Conservation (phyloP, 495 filamentous ascomycete species). For the Glutinoglossum americanum region DNA sequence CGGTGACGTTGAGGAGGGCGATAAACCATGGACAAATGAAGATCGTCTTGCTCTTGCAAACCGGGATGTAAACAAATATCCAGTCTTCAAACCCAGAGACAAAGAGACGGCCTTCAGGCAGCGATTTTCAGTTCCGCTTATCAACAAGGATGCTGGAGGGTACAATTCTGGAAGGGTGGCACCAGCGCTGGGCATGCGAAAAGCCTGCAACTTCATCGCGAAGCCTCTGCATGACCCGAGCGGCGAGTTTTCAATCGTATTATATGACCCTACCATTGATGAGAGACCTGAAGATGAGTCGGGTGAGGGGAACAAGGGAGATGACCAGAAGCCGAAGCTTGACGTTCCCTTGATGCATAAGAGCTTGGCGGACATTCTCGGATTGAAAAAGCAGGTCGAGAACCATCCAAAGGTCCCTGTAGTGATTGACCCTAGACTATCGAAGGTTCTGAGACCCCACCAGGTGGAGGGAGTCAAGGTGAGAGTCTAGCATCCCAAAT, state of each 20-base stretch:
- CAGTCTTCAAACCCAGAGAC: conserved; percentile 75
- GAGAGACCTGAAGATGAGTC: conserved; percentile 39
- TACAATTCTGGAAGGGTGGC: conserved; percentile 66
- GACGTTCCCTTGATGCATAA: conserved; percentile 76
- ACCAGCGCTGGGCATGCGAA: conserved; percentile 68
- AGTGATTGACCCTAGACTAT: conserved; percentile 80
- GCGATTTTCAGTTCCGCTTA: conserved; percentile 66
- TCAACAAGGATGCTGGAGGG: conserved; percentile 48
- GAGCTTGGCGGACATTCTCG: conserved; percentile 87
- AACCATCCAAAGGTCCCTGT: conserved; percentile 80
- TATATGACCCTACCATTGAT: conserved; percentile 90
- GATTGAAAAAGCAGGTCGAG: conserved; percentile 72
- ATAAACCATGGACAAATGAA: conserved; percentile 74
- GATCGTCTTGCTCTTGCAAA: conserved; percentile 72
- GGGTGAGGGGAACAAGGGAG: conserved; percentile 25
- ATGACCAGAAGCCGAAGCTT: conserved; percentile 35
- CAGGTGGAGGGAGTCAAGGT: conserved; percentile 94
- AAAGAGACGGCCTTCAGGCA: conserved; percentile 62
- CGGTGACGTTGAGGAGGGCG: conserved; percentile 41
- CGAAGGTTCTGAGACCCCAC: conserved; percentile 87
- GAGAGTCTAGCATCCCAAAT: background rate
- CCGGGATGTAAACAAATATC: conserved; percentile 73
- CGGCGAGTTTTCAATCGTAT: conserved; percentile 88
- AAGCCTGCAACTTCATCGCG: conserved; percentile 65
- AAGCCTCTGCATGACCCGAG: conserved; percentile 86